Percentiles rank a stretch among this genome's conserved stretches.
Evolutionary conservation across 1,284 basidiomycete species (phyloP).

Genomic region (Pyrrhoderma noxium): DNA sequence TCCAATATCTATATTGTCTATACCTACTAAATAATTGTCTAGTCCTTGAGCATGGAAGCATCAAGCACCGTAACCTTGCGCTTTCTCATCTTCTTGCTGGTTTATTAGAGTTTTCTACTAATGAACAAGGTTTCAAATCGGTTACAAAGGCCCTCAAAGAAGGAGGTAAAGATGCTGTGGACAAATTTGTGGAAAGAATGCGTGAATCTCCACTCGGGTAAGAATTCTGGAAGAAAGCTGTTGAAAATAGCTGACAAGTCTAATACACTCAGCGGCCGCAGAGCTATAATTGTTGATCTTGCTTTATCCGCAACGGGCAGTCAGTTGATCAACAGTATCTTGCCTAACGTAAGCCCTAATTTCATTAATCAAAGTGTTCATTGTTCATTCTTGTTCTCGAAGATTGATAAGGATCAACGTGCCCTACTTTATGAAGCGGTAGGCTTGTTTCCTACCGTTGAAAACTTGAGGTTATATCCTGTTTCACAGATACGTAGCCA

Average conservation of each 20-base stretch:
- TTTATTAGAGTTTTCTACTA: constrained; percentile 66
- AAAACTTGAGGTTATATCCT: background rate
- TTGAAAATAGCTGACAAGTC: constrained; percentile 9
- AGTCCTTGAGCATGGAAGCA: constrained; percentile 77
- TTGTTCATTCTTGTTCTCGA: background rate
- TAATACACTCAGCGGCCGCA: constrained; percentile 45
- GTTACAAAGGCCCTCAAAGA: constrained; percentile 79
- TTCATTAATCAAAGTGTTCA: background rate
- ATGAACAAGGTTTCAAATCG: constrained; percentile 76
- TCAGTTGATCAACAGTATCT: constrained; percentile 70
- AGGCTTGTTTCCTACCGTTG: constrained; percentile 1
- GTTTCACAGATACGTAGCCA: constrained; percentile 55
- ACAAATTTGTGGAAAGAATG: constrained; percentile 67
- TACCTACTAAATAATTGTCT: background rate
- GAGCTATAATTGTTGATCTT: constrained; percentile 76
- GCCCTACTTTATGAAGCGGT: constrained; percentile 66
- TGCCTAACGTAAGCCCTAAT: constrained; percentile 52
- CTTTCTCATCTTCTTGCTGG: constrained; percentile 65
- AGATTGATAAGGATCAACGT: constrained; percentile 79
- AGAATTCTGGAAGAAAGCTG: constrained; percentile 10
- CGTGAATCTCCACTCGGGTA: constrained; percentile 75
- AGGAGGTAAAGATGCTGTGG: constrained; percentile 63
- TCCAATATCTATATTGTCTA: constrained; percentile 11
- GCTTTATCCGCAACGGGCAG: constrained; percentile 76
- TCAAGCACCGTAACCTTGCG: constrained; percentile 61